These are phyloP conservation scores for Verticillium nonalfalfae DNA, from an alignment of 2,329 filamentous ascomycete genomes.

Conservation along the genomic window DNA sequence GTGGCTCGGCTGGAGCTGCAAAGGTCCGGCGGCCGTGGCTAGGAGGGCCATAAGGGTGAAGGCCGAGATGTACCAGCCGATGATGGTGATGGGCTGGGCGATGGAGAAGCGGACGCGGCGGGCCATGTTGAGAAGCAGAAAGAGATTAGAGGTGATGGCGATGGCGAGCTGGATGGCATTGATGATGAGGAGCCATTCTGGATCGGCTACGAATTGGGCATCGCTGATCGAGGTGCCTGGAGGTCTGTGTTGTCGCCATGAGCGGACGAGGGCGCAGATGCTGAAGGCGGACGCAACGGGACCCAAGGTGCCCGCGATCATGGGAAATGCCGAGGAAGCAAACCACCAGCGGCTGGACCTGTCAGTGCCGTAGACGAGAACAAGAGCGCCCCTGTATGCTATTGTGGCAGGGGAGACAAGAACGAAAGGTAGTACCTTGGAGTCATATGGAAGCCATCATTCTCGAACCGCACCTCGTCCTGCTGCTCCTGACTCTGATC, in stretches of 20 bases:
- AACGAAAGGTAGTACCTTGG: conserved; percentile 27
- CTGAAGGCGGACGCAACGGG: conserved; percentile 85
- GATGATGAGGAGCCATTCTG: conserved; percentile 65
- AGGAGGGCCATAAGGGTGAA: conserved; percentile 61
- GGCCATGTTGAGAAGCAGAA: conserved; percentile 83
- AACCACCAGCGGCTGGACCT: conserved; percentile 53
- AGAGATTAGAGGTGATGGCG: conserved; percentile 73
- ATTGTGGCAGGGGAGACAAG: neutral
- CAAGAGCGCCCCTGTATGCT: too few species aligned
- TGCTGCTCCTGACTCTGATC: conserved; percentile 12
- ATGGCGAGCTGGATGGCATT: conserved; percentile 74
- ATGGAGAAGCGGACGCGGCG: conserved; percentile 71
- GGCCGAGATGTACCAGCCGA: conserved; percentile 65
- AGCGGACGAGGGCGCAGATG: conserved; percentile 75
- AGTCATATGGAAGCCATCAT: conserved; percentile 34
- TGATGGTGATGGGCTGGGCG: conserved; percentile 76
- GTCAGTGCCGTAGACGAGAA: neutral
- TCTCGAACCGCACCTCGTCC: conserved; percentile 20
- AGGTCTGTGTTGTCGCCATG: conserved; percentile 60
- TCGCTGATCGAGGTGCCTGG: conserved; percentile 38
- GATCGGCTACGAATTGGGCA: conserved; percentile 56
- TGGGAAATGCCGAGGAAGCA: conserved; percentile 60
- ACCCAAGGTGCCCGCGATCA: conserved; percentile 78
- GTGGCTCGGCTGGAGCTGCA: conserved; percentile 31
- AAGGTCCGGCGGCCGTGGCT: conserved; percentile 57